Evolutionary conservation across 768 basidiomycete species (phyloP).

Genomic region (Myochromella boudieri): DNA sequence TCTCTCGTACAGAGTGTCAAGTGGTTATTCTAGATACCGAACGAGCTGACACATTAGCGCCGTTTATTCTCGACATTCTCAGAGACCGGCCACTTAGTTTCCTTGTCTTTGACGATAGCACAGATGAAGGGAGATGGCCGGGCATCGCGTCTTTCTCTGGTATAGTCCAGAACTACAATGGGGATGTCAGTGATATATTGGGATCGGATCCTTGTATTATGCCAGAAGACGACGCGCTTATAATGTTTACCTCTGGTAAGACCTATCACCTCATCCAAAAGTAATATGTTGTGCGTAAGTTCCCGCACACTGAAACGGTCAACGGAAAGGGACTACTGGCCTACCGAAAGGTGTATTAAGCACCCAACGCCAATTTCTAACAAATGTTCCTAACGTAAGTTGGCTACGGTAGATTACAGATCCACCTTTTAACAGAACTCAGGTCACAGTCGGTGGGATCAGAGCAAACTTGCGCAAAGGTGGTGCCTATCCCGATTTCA

Average conservation of each 20-base stretch:
- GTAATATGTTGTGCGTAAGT: no score
- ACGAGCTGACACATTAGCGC: conserved; percentile 46
- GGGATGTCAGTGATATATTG: conserved; percentile 23
- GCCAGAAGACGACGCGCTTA: conserved; percentile 59
- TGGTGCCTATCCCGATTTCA: conserved; percentile 34
- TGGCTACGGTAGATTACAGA: no score
- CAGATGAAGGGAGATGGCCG: conserved; percentile 37
- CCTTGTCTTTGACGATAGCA: conserved; percentile 43
- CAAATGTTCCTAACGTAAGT: conserved; percentile 57
- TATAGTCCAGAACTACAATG: conserved; percentile 29
- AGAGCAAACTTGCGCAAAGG: conserved; percentile 49
- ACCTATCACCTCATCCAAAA: no score
- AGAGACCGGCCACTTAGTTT: conserved; percentile 32
- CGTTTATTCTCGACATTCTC: conserved; percentile 26
- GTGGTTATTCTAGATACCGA: conserved; percentile 60
- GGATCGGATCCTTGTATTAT: conserved; percentile 29
- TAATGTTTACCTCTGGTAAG: conserved; percentile 64
- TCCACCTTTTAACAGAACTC: neutral
- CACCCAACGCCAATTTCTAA: conserved; percentile 61
- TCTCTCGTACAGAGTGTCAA: conserved; percentile 52
- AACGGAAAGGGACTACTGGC: conserved; percentile 43
- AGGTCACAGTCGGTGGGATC: conserved; percentile 45
- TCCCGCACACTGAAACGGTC: no score
- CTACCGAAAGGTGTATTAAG: conserved; percentile 67
- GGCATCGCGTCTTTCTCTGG: conserved; percentile 43